These are phyloP conservation scores for Starmera pachycereana DNA, from an alignment of 805 yeast species.

Conservation along the genomic window DNA sequence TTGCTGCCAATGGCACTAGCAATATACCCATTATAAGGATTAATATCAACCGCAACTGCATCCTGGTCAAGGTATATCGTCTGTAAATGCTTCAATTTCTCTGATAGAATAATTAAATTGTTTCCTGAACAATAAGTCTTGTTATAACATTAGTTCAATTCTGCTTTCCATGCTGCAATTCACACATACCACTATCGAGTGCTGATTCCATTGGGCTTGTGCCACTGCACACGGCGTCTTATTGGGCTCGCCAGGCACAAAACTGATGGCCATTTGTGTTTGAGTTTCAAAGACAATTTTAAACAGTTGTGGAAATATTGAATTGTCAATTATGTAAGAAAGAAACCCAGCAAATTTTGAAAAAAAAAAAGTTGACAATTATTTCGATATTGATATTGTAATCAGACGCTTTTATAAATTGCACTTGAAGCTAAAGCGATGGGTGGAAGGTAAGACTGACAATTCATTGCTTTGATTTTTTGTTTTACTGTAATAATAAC, in stretches of 20 bases:
- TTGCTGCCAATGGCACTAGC: constrained; percentile 41
- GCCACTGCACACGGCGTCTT: constrained; percentile 41
- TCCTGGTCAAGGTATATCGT: constrained; percentile 65
- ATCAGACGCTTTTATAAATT: neutral
- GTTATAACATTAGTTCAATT: neutral
- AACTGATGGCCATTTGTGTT: constrained; percentile 44
- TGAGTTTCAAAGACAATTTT: too few species aligned
- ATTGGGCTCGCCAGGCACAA: constrained; percentile 83
- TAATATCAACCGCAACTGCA: constrained; percentile 56
- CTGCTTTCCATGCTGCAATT: neutral
- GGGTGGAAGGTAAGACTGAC: constrained; percentile 53
- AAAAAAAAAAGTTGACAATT: too few species aligned
- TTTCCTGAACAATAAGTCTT: constrained; percentile 79
- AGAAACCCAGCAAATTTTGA: too few species aligned
- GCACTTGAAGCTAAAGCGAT: constrained; percentile 14
- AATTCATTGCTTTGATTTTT: too few species aligned
- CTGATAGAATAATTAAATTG: constrained; percentile 59
- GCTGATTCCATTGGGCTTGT: constrained; percentile 56
- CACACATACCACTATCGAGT: constrained; percentile 36
- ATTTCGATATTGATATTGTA: neutral
- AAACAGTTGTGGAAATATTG: too few species aligned
- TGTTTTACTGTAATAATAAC: too few species aligned
- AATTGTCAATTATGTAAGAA: too few species aligned
- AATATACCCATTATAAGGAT: constrained; percentile 46
- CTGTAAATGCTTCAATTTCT: constrained; percentile 49